Base-by-base conservation (phyloP, 2,329 filamentous ascomycete species). In the Epichloe coenophiala region DNA sequence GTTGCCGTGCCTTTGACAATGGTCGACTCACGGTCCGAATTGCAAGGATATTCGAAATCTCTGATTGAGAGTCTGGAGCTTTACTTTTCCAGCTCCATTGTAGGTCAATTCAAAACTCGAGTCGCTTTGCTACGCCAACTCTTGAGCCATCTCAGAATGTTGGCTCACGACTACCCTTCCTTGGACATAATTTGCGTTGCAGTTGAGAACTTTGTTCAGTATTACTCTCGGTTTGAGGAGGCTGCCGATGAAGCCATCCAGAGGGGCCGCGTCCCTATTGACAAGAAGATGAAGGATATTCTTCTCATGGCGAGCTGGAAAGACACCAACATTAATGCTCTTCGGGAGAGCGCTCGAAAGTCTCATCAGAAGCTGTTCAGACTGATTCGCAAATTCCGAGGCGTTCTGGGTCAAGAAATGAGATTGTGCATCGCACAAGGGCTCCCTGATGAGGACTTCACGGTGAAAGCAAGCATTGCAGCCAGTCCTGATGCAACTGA, bases 241-340 rank as follows among this genome's bases (percentile, higher is more conserved):
- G 70, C 77, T 5, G 79, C 90, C 7, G 68, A 74, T 12, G 83
- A 88, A 54, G 69, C 74, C 1, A 75, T 96, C 37, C 69, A 70
- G 19, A 79, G 78, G 43, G 86, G 83, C n/a, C 80, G 88, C 50
- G 71, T 74, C 6, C 74, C 77, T 0, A 75, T 97, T n/a, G 91
- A 97, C 64, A 95, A 89, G 67, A 82, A 88, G 51, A 88, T 97
- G 76, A 91, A 86, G 63, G 87, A 97, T 58, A 83, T 96, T n/a
- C 77, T 98, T 15, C 80, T 95, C 48, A 72, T 98, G 59, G 89
- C 90, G 7, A 96, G 89, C 65, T 98, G 94, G 94, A 96, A 95
- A 65, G 93, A 98, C 59, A 95, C 88, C 21, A 98, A 97, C 60
- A 94, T 98, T 54, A 84, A 84, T 45, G 87, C 88, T 1, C 71